Evolutionary conservation across 106 monocot genomes (phyloP), one percentile per base, ranked within the genome.

Genomic region (Dendrobium chrysotoxum): DNA sequence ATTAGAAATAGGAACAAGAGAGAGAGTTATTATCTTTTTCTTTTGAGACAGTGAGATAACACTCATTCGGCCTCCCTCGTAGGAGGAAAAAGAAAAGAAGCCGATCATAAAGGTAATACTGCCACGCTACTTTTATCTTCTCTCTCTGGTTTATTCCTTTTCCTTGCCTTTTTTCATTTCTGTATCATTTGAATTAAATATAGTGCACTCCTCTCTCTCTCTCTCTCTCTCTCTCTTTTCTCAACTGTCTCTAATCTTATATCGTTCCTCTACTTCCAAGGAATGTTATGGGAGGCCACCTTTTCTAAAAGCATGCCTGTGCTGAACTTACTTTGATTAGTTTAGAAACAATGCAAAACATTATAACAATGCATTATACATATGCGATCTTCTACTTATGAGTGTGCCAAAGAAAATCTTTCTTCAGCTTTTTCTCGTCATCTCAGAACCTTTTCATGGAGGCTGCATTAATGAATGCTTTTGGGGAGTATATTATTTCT

Each of bases 361-460:
- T 12, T 74, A 18, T 74, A 20, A 18, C 7, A 18, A 20, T 39
- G 74, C 17, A 31, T 74, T 74, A 41, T 71, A 71, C 6, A 20
- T 18, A 21, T 74, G 74, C 41, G 39, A 74, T 74, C 74, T 74
- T 74, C 70, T 74, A 41, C 74, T 74, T 74, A 8, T 20, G 38
- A 13, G 18, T 70, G 70, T 70, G 35, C 70, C 40, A 39, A 39
- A 74, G 5, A 2, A 74, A 74, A 74, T 74, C 74, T 40, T 74
- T 74, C 40, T 74, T 41, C 74, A 41, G 74, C 74, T 74, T 74
- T 71, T 74, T 41, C 74, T 40, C 40, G 5, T 74, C 31, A 74
- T 39, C 74, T 18, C 40, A 74, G 74, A 74, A 41, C 40, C 74
- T 74, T 74, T 74, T 74, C n/a, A 74, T 74, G 38, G 38, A 74